Base-by-base conservation (phyloP, 208 protist genomes). In the Crithidia expoeki region DNA sequence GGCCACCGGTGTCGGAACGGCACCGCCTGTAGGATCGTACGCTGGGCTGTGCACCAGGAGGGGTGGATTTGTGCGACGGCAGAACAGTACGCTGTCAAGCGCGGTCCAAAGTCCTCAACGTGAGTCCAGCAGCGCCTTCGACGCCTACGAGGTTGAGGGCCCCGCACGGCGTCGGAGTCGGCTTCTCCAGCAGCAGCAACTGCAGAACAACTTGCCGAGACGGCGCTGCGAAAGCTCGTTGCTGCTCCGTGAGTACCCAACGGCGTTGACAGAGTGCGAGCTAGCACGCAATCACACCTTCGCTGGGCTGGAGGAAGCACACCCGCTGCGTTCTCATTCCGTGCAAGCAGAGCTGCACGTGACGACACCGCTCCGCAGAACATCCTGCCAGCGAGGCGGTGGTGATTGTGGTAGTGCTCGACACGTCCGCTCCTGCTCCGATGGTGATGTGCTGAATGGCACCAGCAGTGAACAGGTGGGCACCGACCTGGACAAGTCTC, bases 121-220 rank as follows among this genome's bases (percentile, higher is more conserved):
- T 17, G 60, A 65, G 19, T 32, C 44, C 9, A 38, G 32, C 44
- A 42, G 30, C 32, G 32, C 46, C 21, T 38, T 65, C 34, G 56
- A 62, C 34, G 21, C 40, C 23, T 72, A 49, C 36, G 57, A 30
- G 7, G 62, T 84, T 2, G 72, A 72, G 34, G 79, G 79, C 14
- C 69, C 79, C 2, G 79, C 79, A 1, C 61, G 51, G 14, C 68
- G 67, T 6, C 72, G 68, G 19, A 76, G 63, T 10, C 68, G 74
- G 16, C 61, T 80, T 4, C 65, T 40, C 36, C 36, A 40, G 36
- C 36, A 40, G 36, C 36, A 40, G 36, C 36, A 40, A 12, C 36
- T 63, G 50, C 78, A 79, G 46, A 47, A 52, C n/a, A 25, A 28
- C 14, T 51, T 64, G 4, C 27, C 56, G 6, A 21, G 21, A 2